A percentile compares a stretch with the other conserved stretches of the same genome.
Evolutionary conservation across 495 filamentous ascomycete genomes (phyloP).

Genomic region (Penicillium simplicissimum): DNA sequence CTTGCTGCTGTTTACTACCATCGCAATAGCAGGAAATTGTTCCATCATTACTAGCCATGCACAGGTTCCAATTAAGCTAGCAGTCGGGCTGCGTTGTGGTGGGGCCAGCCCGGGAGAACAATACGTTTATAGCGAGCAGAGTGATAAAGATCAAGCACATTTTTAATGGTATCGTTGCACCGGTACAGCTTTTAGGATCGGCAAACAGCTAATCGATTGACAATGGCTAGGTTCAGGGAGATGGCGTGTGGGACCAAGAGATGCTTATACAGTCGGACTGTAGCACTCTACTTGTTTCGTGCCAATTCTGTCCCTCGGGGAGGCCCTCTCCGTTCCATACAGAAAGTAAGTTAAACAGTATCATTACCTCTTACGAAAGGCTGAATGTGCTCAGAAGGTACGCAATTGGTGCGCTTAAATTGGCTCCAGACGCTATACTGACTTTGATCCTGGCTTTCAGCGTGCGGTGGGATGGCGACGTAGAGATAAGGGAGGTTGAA

Average conservation of each 20-base stretch:
- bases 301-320: background rate
- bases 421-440: too few species aligned
- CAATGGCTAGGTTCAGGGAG: background rate
- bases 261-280: slow-evolving; percentile 5
- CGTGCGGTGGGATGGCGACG: too few species aligned
- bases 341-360: too few species aligned
- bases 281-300: background rate
- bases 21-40: background rate
- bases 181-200: background rate
- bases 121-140: background rate
- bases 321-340: too few species aligned
- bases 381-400: too few species aligned
- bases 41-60: background rate
- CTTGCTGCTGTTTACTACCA: background rate
- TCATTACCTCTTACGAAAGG: too few species aligned
- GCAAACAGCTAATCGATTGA: background rate
- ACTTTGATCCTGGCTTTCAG: too few species aligned
- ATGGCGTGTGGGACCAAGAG: background rate
- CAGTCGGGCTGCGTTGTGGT: background rate
- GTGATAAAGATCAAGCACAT: background rate
- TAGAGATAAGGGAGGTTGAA: too few species aligned
- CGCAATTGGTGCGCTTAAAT: too few species aligned
- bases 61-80: background rate
- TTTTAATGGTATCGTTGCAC: background rate
- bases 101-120: background rate